Evolutionary conservation across 495 filamentous ascomycete genomes (phyloP), one percentile per base, ranked within the genome.

Genomic region (Xylaria scruposa): DNA sequence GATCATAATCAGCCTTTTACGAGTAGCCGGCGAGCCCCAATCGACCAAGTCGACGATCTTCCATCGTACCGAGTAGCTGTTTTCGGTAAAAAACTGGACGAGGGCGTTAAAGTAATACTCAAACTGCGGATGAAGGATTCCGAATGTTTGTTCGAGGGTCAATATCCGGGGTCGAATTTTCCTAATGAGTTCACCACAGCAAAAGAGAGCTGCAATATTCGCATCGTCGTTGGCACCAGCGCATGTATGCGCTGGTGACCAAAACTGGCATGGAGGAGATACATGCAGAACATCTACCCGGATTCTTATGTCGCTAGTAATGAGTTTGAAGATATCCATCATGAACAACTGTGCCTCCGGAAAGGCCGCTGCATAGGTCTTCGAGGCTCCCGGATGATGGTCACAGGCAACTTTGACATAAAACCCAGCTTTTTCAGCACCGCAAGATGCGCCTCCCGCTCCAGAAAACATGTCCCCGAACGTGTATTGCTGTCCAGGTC

Each of bases 91-190:
- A 33, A 90, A 87, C 49, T 85, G 76, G 2, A 97, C 81, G 3
- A 97, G 75, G 0, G 84, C 81, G 33, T 87, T 83, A 69, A 96
- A 92, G 63, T 84, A 87, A 0, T 78, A 83, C 0, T 81, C 68
- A 36, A 87, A 84, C 3, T 87, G 78, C 2, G 84, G 75, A 38
- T 88, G 80, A 3, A 86, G 71, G 9, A 89, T 82, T 0, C 94
- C 94, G 58, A 87, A 89, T 0, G 95, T 97, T 72, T 98, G 92
- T 73, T 99, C 96, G 13, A 98, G 81, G 0, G 94, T 99, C 2
- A 93, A 88, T 0, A 97, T 70, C 0, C 94, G 85, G 0, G 95
- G 94, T 4, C 85, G 89, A 0, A 85, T 75, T 29, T 86, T 87
- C 21, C 84, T 75, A 1, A 97, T 78, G 0, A 96, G 78, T 12